These are phyloP conservation scores for Melastoma candidum DNA, from an alignment of 441 rosid genomes.

Conservation along the genomic window DNA sequence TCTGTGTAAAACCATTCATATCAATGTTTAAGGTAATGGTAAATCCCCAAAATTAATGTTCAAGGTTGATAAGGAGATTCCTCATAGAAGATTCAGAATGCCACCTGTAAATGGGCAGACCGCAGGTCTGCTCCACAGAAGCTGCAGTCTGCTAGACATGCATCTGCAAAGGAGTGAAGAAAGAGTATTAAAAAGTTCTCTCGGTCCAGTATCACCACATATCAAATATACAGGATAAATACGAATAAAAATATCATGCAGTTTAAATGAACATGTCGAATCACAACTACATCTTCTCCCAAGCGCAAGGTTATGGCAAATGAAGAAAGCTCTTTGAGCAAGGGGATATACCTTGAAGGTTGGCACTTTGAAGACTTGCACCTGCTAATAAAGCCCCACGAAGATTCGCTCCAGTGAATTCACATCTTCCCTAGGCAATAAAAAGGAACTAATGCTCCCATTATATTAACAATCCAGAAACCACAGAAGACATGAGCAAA, in stretches of 20 bases:
- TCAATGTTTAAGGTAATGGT: no score
- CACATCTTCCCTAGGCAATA: slow-evolving; percentile 76
- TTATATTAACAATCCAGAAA: slow-evolving; percentile 2
- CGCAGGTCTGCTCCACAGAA: slow-evolving; percentile 87
- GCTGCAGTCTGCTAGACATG: slow-evolving; percentile 73
- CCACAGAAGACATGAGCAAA: slow-evolving; percentile 5
- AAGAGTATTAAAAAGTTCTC: slow-evolving; percentile 9
- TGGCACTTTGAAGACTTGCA: slow-evolving; percentile 89
- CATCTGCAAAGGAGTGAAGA: slow-evolving; percentile 41
- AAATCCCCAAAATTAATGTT: slow-evolving; percentile 3
- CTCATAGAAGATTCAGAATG: neutral
- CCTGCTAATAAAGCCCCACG: slow-evolving; percentile 85
- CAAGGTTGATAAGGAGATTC: neutral
- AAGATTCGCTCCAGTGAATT: slow-evolving; percentile 85
- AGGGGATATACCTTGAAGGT: slow-evolving; percentile 54
- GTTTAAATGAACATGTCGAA: no score
- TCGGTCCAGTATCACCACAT: slow-evolving; percentile 1
- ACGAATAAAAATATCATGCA: no score
- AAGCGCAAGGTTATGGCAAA: no score
- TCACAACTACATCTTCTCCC: no score
- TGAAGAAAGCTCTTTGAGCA: neutral
- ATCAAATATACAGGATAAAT: no score
- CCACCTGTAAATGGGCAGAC: slow-evolving; percentile 86
- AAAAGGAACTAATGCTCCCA: slow-evolving; percentile 19
- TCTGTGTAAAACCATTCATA: no score